Evolutionary conservation across 352 stramenopile genomes (phyloP), one percentile per base, ranked within the genome.

Genomic region (Phytophthora pistaciae): DNA sequence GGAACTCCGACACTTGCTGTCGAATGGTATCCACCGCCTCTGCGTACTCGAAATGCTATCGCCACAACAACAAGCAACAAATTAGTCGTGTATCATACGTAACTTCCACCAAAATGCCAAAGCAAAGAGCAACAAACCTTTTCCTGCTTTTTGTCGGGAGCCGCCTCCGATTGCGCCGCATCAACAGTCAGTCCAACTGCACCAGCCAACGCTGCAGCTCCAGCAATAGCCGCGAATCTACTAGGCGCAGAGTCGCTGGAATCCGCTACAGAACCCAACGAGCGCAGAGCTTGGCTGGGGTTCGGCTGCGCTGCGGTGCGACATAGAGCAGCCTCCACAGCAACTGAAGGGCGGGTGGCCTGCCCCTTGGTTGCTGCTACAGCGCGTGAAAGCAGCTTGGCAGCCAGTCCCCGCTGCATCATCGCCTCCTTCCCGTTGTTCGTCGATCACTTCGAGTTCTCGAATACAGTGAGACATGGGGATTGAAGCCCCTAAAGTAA

Each of bases 1-100:
- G 87, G 55, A 95, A 95, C 69, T 94, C 84, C 14, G 87, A 93
- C 44, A 95, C 83, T 40, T 91, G 81, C 33, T 88, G 79, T 7
- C 88, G 87, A 42, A 95, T 82, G 8, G 59, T 80, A 66, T 95
- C 88, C 48, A 95, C 81, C 1, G 80, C 84, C 53, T 93, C 72
- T 2, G 72, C 76, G 54, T 93, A 95, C 46, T 92, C 73, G 49
- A 88, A 81, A 8, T 66, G 83, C 86, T 95, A 33, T 49, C 69
- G 52, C 38, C 18, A 62, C 16, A 64, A 40, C 16, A 72, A 18
- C 23, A 74, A 50, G 10, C 2, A 65, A 9, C 59, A 48, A 42
- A 31, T 61, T 65, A 40, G 23, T 42, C 44, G 56, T 48, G 9
- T 54, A n/a, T 40, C 16, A 66, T 7, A 29, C 25, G 25, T 29